A percentile compares a stretch with the other conserved stretches of the same genome.
These are phyloP conservation scores for Pleurostoma richardsiae DNA, from an alignment of 2,329 filamentous ascomycete species.

Conservation along the genomic window DNA sequence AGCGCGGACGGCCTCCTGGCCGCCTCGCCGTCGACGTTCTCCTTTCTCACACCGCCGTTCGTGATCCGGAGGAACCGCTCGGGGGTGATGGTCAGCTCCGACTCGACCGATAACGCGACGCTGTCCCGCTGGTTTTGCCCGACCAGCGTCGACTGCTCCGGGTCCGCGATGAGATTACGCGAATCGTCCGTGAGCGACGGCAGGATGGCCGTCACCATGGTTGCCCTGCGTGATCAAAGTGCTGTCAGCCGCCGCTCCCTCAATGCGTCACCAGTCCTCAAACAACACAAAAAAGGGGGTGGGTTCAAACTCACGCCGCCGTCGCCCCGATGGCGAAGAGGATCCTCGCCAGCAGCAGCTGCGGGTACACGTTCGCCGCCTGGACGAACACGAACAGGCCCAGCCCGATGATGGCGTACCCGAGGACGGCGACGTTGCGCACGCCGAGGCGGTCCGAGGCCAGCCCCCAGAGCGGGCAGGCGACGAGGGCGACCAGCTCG, in stretches of 20 bases:
- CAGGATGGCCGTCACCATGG: constrained; percentile 95
- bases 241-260: constrained; percentile 1
- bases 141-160: constrained; percentile 7
- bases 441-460: constrained; percentile 74
- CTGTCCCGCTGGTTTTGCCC: constrained; percentile 41
- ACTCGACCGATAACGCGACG: constrained; percentile 63
- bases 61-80: constrained; percentile 41
- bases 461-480: constrained; percentile 76
- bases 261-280: constrained; percentile 1
- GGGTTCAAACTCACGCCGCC: constrained; percentile 57
- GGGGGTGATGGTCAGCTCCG: constrained; percentile 71
- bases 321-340: constrained; percentile 88
- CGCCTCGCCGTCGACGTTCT: constrained; percentile 13
- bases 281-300: no score
- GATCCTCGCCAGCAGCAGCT: constrained; percentile 77
- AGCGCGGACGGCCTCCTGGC: constrained; percentile 53
- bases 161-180: constrained; percentile 13
- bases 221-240: constrained; percentile 45
- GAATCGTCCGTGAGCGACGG: constrained; percentile 61
- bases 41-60: constrained; percentile 11
- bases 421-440: constrained; percentile 65
- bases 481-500: constrained; percentile 74
- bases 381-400: constrained; percentile 79
- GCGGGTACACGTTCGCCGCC: constrained; percentile 81
- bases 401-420: constrained; percentile 76